Conservation (phyloP, 768 basidiomycete species). For the Trametes maxima region DNA sequence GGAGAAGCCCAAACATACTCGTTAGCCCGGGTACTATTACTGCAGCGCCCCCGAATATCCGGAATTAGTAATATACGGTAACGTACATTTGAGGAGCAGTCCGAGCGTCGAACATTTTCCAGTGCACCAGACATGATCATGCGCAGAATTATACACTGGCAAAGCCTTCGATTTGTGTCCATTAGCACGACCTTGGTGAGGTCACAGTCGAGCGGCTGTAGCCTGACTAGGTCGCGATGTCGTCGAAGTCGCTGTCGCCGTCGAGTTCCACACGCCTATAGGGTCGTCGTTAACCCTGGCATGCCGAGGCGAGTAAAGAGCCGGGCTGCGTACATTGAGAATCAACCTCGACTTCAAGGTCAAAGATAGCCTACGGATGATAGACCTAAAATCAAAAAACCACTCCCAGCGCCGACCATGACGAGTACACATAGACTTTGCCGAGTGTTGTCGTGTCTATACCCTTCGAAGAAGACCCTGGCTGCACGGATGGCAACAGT, state of each 20-base stretch:
- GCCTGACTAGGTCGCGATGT: not conserved
- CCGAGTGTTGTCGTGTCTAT: constrained; percentile 21
- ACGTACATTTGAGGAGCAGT: not conserved
- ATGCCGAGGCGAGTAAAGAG: constrained; percentile 2
- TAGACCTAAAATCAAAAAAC: not conserved
- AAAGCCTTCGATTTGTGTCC: not conserved
- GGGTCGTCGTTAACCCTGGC: not conserved
- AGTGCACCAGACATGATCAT: not conserved
- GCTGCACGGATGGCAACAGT: not conserved
- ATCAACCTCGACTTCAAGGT: constrained; percentile 21
- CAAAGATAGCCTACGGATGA: constrained; percentile 11
- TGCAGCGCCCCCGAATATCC: not conserved
- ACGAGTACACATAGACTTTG: constrained; percentile 16
- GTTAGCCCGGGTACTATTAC: not conserved
- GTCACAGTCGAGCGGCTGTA: not conserved
- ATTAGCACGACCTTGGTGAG: constrained; percentile 1
- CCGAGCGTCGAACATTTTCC: not conserved
- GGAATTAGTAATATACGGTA: not conserved
- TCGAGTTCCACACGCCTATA: not conserved
- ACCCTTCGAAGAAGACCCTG: constrained; percentile 12
- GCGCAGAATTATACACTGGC: not conserved
- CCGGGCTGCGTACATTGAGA: constrained; percentile 22
- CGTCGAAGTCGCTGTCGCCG: not conserved
- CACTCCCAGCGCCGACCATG: not conserved
- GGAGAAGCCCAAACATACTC: too few species aligned